phyloP scores from a whole-genome alignment of 495 filamentous ascomycete species.

The Lepidopterella palustris region DNA sequence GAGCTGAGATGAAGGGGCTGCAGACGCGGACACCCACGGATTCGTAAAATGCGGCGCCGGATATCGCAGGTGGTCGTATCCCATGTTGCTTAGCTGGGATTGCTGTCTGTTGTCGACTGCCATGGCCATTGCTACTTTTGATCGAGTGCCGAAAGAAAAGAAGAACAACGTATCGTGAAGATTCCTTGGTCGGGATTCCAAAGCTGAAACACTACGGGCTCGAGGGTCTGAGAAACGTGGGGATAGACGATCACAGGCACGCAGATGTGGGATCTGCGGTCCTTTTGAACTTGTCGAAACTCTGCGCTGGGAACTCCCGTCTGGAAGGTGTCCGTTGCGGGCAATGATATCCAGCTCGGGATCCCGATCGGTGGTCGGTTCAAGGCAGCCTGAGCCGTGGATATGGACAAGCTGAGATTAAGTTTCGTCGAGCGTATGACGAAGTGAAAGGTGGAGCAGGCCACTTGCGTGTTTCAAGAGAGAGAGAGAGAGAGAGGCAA shows the following conservation, averaged over 20 bases:
- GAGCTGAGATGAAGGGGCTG: conserved; percentile 50
- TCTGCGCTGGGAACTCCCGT: conserved; percentile 22
- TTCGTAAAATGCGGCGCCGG: conserved; percentile 84
- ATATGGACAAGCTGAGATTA: conserved; percentile 25
- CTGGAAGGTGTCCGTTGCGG: conserved; percentile 14
- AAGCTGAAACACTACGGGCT: conserved; percentile 26
- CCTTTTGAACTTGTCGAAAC: conserved; percentile 23
- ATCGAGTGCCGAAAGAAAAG: conserved; percentile 7
- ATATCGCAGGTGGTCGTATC: conserved; percentile 73
- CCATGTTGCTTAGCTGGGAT: conserved; percentile 63
- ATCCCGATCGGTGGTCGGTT: conserved; percentile 22
- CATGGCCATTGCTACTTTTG: conserved; percentile 65
- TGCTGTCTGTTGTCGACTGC: conserved; percentile 78
- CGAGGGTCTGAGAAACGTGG: conserved; percentile 27
- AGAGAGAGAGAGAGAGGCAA: background rate
- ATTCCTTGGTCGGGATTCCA: conserved; percentile 1
- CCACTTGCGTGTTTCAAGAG: conserved; percentile 20
- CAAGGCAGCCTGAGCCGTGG: conserved; percentile 22
- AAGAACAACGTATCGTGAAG: conserved; percentile 12
- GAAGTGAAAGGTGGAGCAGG: conserved; percentile 10
- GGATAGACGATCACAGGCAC: conserved; percentile 28
- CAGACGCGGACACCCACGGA: conserved; percentile 67
- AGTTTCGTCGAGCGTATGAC: conserved; percentile 23
- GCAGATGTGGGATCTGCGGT: conserved; percentile 26
- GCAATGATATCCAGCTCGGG: conserved; percentile 22